phyloP scores from a whole-genome alignment of 805 yeast species.

The Wickerhamomyces chambardii region DNA sequence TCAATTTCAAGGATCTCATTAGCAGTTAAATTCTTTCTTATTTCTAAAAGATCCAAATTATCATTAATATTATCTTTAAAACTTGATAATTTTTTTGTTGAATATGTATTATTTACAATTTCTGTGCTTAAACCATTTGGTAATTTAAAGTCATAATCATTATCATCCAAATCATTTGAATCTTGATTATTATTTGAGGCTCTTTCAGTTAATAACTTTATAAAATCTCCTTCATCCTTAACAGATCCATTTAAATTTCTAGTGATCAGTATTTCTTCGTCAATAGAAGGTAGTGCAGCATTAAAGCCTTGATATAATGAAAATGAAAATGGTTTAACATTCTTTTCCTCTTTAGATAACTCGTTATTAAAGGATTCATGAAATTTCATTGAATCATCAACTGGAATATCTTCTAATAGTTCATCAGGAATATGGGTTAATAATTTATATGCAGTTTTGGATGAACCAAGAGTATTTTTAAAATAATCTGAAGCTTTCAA shows the following conservation, averaged over 20 bases:
- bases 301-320: constrained; percentile 65
- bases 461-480: constrained; percentile 23
- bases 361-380: too few species aligned
- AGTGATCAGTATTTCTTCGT: constrained; percentile 27
- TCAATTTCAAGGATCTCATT: constrained; percentile 61
- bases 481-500: constrained; percentile 25
- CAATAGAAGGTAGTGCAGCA: constrained; percentile 45
- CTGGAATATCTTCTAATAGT: constrained; percentile 45
- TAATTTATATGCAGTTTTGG: constrained; percentile 36
- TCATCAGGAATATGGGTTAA: constrained; percentile 53
- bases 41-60: constrained; percentile 44
- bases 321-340: constrained; percentile 19
- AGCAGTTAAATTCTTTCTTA: constrained; percentile 56
- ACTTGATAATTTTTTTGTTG: constrained; percentile 25
- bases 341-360: too few species aligned
- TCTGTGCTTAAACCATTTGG: constrained; percentile 32
- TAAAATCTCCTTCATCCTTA: constrained; percentile 8
- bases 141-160: constrained; percentile 17
- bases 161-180: constrained; percentile 10
- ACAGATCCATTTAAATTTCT: constrained; percentile 12
- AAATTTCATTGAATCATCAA: too few species aligned
- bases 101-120: constrained; percentile 32
- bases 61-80: constrained; percentile 32
- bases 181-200: constrained; percentile 11
- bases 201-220: constrained; percentile 8